Base-by-base conservation (phyloP, 1,284 basidiomycete species). In the Malassezia slooffiae region DNA sequence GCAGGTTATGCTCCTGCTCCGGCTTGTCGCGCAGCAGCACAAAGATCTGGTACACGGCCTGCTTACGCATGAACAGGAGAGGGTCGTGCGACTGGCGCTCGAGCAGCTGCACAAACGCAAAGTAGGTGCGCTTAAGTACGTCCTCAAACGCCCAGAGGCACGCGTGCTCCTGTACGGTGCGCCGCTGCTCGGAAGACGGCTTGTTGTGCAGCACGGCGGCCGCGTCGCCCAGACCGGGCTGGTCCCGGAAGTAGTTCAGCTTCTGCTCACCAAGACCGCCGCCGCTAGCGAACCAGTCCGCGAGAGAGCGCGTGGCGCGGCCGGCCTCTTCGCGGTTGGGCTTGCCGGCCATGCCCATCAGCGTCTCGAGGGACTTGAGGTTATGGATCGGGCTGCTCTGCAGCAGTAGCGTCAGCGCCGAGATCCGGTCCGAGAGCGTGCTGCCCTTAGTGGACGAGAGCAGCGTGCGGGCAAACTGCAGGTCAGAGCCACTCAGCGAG, bases 51-150 rank as follows among this genome's bases (percentile, higher is more conserved):
- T 60, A 58, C 23, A 88, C 75, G 5, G 82, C 76, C 71, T 88
- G 85, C 1, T 78, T 85, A 38, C 89, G 81, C 41, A 93, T 82
- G 60, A 93, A 96, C 2, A 81, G 75, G 2, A 97, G 77, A 0
- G 86, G 80, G 67, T 96, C 91, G 49, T 87, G 77, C 2, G 86
- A 83, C 45, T 91, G 77, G 2, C 76, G 77, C 82, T 97, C 91
- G 29, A 97, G 78, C 30, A 85, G 78, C 67, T 93, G 85, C 7
- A 99, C 77, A 34, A 96, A 74, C 13, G 81, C 81, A 72, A 93
- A 96, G 75, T 93, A 96, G 71, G 83, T 95, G 60, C 88, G 89
- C 73, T 99, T 99, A 43, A 96, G 72, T 81, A 86, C 90, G 62
- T 97, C 90, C 69, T 99, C 93, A 68, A 91, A 97, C 51, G 83